Conservation (phyloP, 352 stramenopile genomes). For the Globisporangium uncinulatum region DNA sequence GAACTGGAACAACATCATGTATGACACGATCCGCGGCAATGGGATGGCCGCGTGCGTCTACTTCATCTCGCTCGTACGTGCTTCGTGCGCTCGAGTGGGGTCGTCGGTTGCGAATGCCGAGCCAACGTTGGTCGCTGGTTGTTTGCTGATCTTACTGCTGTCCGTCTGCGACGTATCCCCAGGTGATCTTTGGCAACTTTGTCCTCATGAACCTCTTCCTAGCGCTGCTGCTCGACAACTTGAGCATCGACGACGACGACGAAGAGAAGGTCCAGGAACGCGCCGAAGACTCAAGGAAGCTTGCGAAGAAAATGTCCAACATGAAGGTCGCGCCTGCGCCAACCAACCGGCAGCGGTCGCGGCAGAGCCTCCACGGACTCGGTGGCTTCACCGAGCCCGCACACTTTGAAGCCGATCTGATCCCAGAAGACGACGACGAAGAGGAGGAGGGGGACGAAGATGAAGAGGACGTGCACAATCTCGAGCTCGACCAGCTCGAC, state of each 20-base stretch:
- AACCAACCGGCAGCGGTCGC: conserved; percentile 9
- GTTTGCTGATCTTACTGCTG: too few relatives aligned
- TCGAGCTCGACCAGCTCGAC: conserved; percentile 20
- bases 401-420: conserved; percentile 5
- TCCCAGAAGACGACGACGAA: conserved; percentile 17
- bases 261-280: conserved; percentile 31
- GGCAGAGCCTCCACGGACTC: conserved; percentile 16
- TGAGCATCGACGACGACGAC: conserved; percentile 69
- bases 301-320: conserved; percentile 50
- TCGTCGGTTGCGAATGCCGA: not conserved
- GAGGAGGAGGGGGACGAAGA: conserved; percentile 27
- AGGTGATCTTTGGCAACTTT: conserved; percentile 89
- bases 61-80: conserved; percentile 76
- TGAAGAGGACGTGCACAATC: conserved; percentile 27
- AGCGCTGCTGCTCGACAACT: conserved; percentile 90
- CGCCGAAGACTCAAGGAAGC: conserved; percentile 39
- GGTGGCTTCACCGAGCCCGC: not conserved
- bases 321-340: conserved; percentile 42
- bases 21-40: conserved; percentile 86
- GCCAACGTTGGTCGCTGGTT: too few relatives aligned
- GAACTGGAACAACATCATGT: conserved; percentile 95
- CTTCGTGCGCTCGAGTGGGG: not conserved
- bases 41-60: conserved; percentile 65
- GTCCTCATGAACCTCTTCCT: conserved; percentile 94
- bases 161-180: not conserved